Percentiles rank a stretch among this genome's conserved stretches.
phyloP scores from a whole-genome alignment of 768 basidiomycete genomes.

The Termitomyces eurrhizus region DNA sequence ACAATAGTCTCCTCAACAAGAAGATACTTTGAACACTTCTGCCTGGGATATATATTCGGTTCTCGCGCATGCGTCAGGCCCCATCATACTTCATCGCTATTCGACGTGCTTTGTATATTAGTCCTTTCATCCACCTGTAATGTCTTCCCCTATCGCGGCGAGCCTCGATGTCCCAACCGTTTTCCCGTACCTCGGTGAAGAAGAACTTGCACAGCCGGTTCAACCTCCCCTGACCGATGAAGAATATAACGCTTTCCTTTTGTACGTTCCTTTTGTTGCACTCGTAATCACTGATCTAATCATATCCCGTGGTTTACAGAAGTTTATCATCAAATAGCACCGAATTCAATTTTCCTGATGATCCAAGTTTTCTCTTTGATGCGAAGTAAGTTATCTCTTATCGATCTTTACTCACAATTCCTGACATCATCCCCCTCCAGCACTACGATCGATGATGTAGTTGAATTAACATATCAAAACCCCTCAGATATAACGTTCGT shows the following conservation, averaged over 20 bases:
- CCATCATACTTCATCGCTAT: background rate
- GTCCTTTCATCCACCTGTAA: background rate
- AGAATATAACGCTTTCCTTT: slow-evolving; percentile 3
- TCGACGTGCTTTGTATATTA: slow-evolving; percentile 1
- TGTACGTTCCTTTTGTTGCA: background rate
- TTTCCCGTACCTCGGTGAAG: background rate
- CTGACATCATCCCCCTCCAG: background rate
- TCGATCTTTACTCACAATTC: background rate
- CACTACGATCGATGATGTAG: background rate
- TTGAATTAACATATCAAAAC: background rate
- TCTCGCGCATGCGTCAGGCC: background rate
- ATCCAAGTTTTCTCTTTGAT: background rate
- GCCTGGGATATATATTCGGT: background rate
- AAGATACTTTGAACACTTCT: background rate
- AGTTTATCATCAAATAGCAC: slow-evolving; percentile 2
- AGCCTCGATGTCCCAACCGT: background rate
- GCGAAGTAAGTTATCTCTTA: background rate
- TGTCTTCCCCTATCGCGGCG: background rate
- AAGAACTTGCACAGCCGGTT: background rate
- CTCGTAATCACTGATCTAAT: background rate
- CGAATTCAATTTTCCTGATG: background rate
- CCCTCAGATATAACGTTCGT: background rate
- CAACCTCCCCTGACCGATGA: background rate
- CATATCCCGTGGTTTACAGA: background rate
- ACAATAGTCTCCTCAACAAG: background rate